Evolutionary conservation across 2,329 filamentous ascomycete species (phyloP), one percentile per base, ranked within the genome.

Genomic region (Albophoma yamanashiensis): DNA sequence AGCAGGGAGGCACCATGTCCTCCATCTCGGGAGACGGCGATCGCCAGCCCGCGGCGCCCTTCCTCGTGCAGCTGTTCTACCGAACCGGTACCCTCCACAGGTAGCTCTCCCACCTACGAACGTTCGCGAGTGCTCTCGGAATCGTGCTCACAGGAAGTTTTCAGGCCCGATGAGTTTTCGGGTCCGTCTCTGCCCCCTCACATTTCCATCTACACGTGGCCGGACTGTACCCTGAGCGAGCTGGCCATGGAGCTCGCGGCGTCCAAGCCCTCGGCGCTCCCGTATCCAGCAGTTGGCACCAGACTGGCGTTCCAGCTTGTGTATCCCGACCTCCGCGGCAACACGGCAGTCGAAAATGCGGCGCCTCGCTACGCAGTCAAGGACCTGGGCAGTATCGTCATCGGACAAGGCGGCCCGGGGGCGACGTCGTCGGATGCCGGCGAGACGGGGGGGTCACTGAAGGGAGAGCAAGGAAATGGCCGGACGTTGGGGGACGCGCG

Each of bases 261-360:
- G 57, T 82, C 88, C 1, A 79, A 73, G 56, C 88, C 89, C 0
- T 75, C 79, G 2, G 76, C 91, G 25, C 82, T 96, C 3, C 91
- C 92, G 0, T 78, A 81, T 43, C 89, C 89, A 0, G 83, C 87
- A 8, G 82, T 92, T 47, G 92, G 93, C 62, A 93, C 92, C 11
- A 86, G 93, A 59, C 81, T 97, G n/a, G 86, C 85, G 62, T 97
- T 94, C 75, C 88, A 92, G 56, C 83, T 96, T 22, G 85, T 97
- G 59, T 96, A 89, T 71, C 89, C 89, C 1, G 91, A 96, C 73
- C 84, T 89, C 31, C 75, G 73, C 20, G 69, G 70, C 60, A 64
- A 70, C 59, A 64, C 69, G 57, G 62, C 63, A 38, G 61, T 62
- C 62, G 64, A 56, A 50, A 69, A 66, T 60, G 63, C 64, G 8